Percentiles rank a stretch among this genome's conserved stretches.
phyloP scores from a whole-genome alignment of 164 flowering plant species.

The Berberis thunbergii region DNA sequence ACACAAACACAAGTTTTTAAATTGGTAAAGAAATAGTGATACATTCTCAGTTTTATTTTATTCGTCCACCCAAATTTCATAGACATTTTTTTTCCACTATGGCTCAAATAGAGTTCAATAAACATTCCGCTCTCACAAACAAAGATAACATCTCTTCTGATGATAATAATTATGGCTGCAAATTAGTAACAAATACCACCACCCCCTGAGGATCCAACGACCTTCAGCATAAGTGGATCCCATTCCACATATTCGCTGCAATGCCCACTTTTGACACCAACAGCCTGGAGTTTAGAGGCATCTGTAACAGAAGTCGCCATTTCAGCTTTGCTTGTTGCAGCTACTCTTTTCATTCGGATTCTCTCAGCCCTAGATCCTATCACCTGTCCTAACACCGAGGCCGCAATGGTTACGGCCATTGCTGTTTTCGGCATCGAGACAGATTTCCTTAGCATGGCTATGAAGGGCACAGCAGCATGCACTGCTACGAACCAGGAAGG shows the following conservation, averaged over 20 bases:
- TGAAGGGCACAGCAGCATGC: slow-evolving; percentile 90
- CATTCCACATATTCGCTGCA: slow-evolving; percentile 33
- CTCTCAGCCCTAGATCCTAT: slow-evolving; percentile 84
- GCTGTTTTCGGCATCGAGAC: slow-evolving; percentile 76
- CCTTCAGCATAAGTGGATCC: slow-evolving; percentile 33
- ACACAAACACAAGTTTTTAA: too few relatives aligned
- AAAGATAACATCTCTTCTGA: background rate
- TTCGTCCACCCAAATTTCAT: too few relatives aligned
- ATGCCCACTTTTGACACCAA: slow-evolving; percentile 20
- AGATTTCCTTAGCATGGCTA: slow-evolving; percentile 72
- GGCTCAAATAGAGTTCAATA: background rate
- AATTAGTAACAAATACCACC: slow-evolving; percentile 26
- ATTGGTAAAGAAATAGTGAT: too few relatives aligned
- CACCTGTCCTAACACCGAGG: slow-evolving; percentile 69
- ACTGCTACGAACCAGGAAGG: slow-evolving; percentile 75
- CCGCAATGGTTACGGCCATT: slow-evolving; percentile 73
- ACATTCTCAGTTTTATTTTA: too few relatives aligned
- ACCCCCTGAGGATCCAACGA: slow-evolving; percentile 24
- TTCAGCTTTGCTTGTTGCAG: background rate
- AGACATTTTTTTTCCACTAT: too few relatives aligned
- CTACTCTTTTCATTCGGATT: slow-evolving; percentile 30
- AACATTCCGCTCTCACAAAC: background rate
- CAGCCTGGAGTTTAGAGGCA: slow-evolving; percentile 12
- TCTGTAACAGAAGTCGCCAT: background rate
- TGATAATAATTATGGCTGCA: background rate